Percentiles rank a stretch among this genome's conserved stretches.
Conservation (phyloP, 2,329 filamentous ascomycete genomes). For the Neospermospora avenae region DNA sequence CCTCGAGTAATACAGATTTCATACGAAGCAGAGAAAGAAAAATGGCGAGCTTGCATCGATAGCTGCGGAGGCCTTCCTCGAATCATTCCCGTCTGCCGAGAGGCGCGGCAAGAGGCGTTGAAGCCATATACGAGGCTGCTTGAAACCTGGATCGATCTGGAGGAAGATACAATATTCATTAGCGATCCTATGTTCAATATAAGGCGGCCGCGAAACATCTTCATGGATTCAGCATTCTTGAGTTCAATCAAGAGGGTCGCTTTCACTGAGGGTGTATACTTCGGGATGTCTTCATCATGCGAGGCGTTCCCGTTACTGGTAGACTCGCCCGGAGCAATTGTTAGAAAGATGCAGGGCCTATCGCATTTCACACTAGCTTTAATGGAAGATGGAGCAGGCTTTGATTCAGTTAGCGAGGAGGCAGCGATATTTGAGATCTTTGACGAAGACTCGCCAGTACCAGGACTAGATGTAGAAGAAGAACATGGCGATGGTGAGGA, state of each 20-base stretch:
- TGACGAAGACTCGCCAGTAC: not conserved
- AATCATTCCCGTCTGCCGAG: slow-evolving; percentile 12
- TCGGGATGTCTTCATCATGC: not conserved
- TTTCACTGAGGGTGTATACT: slow-evolving; percentile 3
- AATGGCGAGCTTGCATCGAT: slow-evolving; percentile 16
- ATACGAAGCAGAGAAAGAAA: slow-evolving; percentile 8
- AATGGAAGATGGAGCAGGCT: not conserved
- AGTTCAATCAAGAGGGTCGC: slow-evolving; percentile 14
- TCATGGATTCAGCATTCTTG: slow-evolving; percentile 9
- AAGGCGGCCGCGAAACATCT: slow-evolving; percentile 3
- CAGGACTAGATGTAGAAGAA: not conserved
- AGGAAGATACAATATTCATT: slow-evolving; percentile 21
- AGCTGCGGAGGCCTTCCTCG: slow-evolving; percentile 13
- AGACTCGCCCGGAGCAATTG: not conserved
- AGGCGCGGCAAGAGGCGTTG: slow-evolving; percentile 18
- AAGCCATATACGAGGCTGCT: slow-evolving; percentile 14
- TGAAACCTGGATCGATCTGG: slow-evolving; percentile 17
- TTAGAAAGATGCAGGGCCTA: not conserved
- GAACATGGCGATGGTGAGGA: not conserved
- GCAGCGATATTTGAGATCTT: not conserved
- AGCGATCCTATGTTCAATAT: slow-evolving; percentile 19
- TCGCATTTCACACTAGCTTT: not conserved
- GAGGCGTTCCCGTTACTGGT: not conserved
- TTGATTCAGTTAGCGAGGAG: not conserved
- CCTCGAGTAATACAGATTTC: slow-evolving; percentile 17